A percentile compares a stretch with the other conserved stretches of the same genome.
Evolutionary conservation across 2,329 filamentous ascomycete genomes (phyloP).

Genomic region (Helotiales sp.): DNA sequence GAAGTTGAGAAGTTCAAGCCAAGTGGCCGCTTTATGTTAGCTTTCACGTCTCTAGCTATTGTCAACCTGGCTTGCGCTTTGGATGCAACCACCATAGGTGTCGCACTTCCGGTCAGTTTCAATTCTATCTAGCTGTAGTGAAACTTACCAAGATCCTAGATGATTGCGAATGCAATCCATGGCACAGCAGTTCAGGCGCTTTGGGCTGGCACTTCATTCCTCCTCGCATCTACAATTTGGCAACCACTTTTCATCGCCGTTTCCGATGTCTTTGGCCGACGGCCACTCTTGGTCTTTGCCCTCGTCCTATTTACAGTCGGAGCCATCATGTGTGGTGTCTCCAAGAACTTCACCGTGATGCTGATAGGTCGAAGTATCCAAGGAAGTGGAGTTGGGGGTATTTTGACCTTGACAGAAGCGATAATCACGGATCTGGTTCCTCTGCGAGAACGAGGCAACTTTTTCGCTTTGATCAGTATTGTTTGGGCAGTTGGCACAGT

Average conservation of each 20-base stretch:
- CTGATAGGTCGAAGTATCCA: conserved; percentile 40
- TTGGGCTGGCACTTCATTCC: neutral
- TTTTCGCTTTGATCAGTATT: neutral
- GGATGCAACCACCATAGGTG: neutral
- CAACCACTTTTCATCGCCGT: conserved; percentile 42
- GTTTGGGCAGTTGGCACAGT: neutral
- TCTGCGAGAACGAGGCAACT: conserved; percentile 34
- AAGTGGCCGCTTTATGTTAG: neutral
- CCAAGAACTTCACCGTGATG: conserved; percentile 28
- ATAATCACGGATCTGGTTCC: conserved; percentile 44
- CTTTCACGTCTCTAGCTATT: neutral
- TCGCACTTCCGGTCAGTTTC: neutral
- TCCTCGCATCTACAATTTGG: conserved; percentile 45
- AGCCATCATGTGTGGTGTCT: conserved; percentile 31
- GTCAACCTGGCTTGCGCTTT: neutral
- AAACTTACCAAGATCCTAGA: neutral
- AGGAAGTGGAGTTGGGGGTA: conserved; percentile 48
- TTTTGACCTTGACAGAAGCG: conserved; percentile 44
- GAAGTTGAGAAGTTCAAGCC: neutral
- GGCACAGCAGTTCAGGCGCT: neutral
- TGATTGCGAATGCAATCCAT: neutral
- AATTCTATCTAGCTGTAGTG: neutral
- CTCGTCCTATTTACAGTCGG: conserved; percentile 11
- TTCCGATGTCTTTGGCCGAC: conserved; percentile 14
- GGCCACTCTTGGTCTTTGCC: conserved; percentile 12